Evolutionary conservation across 1,284 basidiomycete genomes (phyloP).

Genomic region (Hemileia vastatrix): DNA sequence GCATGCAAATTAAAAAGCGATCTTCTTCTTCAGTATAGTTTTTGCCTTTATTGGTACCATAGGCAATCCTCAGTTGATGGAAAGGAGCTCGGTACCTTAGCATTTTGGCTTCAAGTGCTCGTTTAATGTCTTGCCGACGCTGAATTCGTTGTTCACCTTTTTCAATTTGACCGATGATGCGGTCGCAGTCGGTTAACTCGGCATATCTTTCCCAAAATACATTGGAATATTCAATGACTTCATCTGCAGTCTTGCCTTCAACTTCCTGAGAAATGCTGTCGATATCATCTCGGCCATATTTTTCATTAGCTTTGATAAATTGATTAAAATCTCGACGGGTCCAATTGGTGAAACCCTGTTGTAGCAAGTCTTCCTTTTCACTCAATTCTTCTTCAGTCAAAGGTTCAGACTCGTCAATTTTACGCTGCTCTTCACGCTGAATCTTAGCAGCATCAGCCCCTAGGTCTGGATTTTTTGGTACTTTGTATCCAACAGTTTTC

Average conservation of each 20-base stretch:
- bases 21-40: slow-evolving; percentile 95
- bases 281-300: slow-evolving; percentile 69
- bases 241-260: slow-evolving; percentile 69
- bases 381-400: slow-evolving; percentile 72
- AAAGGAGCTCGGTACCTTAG: no score
- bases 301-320: slow-evolving; percentile 73
- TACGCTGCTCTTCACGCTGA: slow-evolving; percentile 69
- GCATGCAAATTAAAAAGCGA: slow-evolving; percentile 78
- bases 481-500: neutral
- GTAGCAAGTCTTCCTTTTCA: slow-evolving; percentile 65
- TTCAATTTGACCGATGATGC: no score
- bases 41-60: slow-evolving; percentile 75
- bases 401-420: slow-evolving; percentile 76
- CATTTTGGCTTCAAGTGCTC: no score
- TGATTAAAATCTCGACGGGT: slow-evolving; percentile 85
- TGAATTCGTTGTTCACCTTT: no score
- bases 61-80: no score
- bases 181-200: no score
- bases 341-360: slow-evolving; percentile 77
- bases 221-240: slow-evolving; percentile 68
- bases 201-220: slow-evolving; percentile 85
- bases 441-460: slow-evolving; percentile 74
- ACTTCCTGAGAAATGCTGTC: slow-evolving; percentile 73
- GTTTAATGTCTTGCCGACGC: no score
- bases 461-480: slow-evolving; percentile 54